Evolutionary conservation across 495 filamentous ascomycete species (phyloP).

Genomic region (Pseudoneurospora amorphoporcata): DNA sequence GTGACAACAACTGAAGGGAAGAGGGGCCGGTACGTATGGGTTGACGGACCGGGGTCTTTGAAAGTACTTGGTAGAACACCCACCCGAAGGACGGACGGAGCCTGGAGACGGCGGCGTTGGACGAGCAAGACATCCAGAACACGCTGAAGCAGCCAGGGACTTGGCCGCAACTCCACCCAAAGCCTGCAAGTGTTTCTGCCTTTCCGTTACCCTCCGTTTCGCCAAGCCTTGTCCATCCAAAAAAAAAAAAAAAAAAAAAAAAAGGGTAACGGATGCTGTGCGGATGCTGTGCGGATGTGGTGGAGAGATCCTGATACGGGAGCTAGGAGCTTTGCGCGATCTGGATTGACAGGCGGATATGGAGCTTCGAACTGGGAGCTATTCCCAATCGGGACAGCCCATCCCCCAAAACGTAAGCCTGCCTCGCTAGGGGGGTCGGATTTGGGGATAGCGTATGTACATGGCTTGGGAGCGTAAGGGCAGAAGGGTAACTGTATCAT

Average conservation of each 20-base stretch:
- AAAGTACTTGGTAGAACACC: constrained; percentile 15
- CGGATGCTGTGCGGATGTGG: not conserved
- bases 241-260: not conserved
- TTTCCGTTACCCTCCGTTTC: not conserved
- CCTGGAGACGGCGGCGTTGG: constrained; percentile 2
- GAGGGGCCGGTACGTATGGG: constrained; percentile 6
- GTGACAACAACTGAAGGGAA: constrained; percentile 12
- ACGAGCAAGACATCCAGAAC: constrained; percentile 4
- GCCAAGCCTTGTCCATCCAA: not conserved
- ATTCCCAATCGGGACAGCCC: not conserved
- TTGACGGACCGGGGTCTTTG: constrained; percentile 14
- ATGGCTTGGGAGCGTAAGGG: not conserved
- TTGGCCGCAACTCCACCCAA: not conserved
- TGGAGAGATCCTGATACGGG: not conserved
- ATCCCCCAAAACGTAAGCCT: not conserved
- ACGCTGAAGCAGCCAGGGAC: not conserved
- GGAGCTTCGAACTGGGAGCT: not conserved
- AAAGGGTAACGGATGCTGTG: not conserved
- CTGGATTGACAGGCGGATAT: not conserved
- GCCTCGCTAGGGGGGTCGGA: not conserved
- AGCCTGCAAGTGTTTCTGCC: not conserved
- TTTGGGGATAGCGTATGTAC: not conserved
- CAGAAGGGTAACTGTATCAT: not conserved
- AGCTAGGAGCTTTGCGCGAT: not conserved
- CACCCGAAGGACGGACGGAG: not conserved